Conservation (phyloP, 2,329 filamentous ascomycete genomes). For the Cladosporium sp. region DNA sequence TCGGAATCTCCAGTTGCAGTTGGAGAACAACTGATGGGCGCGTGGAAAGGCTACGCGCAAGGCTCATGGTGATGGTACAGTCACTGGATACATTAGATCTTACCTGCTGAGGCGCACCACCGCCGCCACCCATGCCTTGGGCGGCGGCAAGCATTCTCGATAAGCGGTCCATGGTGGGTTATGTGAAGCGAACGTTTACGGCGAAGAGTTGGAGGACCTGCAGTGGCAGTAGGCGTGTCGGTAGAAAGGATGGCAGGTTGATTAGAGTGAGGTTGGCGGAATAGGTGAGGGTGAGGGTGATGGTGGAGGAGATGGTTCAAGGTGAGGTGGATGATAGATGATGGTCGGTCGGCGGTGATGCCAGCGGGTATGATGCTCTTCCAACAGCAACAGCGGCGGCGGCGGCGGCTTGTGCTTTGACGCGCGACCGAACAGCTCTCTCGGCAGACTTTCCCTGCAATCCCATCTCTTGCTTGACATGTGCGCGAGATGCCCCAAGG, state of each 20-base stretch:
- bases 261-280: neutral
- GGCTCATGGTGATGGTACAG: neutral
- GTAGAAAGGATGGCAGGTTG: neutral
- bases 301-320: neutral
- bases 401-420: too few species aligned
- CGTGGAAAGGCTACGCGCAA: neutral
- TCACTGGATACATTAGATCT: constrained; percentile 28
- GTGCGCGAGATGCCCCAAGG: neutral
- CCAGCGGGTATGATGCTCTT: neutral
- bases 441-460: neutral
- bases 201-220: neutral
- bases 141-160: constrained; percentile 79
- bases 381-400: too few species aligned
- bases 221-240: neutral
- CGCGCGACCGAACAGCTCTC: constrained; percentile 4
- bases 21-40: too few species aligned
- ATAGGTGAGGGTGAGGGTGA: neutral
- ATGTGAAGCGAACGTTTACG: constrained; percentile 14
- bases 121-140: constrained; percentile 59
- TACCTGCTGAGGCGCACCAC: constrained; percentile 63
- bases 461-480: neutral
- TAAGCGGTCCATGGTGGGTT: constrained; percentile 74
- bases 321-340: neutral
- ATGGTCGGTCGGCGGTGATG: neutral
- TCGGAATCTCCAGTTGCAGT: too few species aligned